Conservation (phyloP, 257 asterid genomes). For the Linaria vulgaris region DNA sequence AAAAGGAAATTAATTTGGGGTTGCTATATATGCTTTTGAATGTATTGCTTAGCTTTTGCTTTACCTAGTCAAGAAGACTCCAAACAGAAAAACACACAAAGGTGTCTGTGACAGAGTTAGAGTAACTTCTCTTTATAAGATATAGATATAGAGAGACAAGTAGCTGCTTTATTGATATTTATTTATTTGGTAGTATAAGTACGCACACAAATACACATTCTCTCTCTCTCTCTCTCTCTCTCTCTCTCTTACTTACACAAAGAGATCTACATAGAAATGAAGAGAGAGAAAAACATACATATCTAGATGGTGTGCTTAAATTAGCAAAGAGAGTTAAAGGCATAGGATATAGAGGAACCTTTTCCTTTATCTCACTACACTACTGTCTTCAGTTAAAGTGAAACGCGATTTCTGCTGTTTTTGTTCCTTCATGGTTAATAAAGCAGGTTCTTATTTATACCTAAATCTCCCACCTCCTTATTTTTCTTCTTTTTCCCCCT, state of each 20-base stretch:
- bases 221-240: conserved; percentile 10
- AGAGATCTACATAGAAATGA: conserved; percentile 10
- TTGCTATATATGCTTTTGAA: conserved; percentile 34
- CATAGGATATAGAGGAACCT: conserved; percentile 34
- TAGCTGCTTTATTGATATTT: conserved; percentile 33
- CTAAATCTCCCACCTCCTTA: conserved; percentile 33
- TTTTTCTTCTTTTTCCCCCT: conserved; percentile 26
- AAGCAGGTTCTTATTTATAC: conserved; percentile 38
- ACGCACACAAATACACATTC: conserved; percentile 21
- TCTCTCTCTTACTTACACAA: conserved; percentile 15
- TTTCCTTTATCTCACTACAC: conserved; percentile 61
- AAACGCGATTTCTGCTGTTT: conserved; percentile 47
- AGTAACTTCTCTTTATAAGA: no score
- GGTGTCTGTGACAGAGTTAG: conserved; percentile 14
- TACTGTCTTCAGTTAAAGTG: conserved; percentile 70
- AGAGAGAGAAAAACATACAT: conserved; percentile 20
- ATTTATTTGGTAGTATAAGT: conserved; percentile 8
- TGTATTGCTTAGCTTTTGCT: conserved; percentile 57
- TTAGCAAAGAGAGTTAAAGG: conserved; percentile 63
- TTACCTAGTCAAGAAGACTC: conserved; percentile 62
- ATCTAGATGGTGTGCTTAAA: conserved; percentile 44
- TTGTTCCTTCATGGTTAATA: conserved; percentile 47
- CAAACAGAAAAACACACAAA: conserved; percentile 24
- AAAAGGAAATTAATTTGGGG: conserved; percentile 20
- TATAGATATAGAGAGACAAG: no score